Conservation (phyloP, 2,329 filamentous ascomycete species). For the Herpotrichia juniperi region DNA sequence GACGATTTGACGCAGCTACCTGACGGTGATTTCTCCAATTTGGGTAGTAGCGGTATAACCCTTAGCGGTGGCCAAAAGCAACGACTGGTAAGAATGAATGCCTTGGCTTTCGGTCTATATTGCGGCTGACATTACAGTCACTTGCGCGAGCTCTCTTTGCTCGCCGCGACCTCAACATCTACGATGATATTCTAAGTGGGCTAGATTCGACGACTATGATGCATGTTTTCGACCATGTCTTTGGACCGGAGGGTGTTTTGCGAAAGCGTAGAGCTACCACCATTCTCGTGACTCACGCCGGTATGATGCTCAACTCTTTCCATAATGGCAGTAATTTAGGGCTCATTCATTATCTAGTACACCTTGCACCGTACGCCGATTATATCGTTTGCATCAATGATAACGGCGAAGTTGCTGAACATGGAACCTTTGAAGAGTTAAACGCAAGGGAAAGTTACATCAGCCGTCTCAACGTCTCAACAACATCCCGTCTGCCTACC, state of each 20-base stretch:
- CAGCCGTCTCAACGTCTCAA: too few relatives aligned
- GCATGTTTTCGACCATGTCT: not conserved
- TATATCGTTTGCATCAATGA: not conserved
- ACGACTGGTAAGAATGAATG: constrained; percentile 20
- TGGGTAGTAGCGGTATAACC: constrained; percentile 54
- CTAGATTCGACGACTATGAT: not conserved
- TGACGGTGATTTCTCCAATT: constrained; percentile 39
- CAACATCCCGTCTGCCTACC: too few relatives aligned
- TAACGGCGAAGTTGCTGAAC: not conserved
- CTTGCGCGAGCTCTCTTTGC: not conserved
- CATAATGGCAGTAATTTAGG: not conserved
- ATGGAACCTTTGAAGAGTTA: too few relatives aligned
- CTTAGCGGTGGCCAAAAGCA: constrained; percentile 21
- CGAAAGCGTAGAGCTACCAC: not conserved
- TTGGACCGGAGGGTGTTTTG: not conserved
- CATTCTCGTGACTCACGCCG: not conserved
- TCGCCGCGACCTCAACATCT: not conserved
- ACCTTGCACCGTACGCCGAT: not conserved
- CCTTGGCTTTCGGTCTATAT: too few relatives aligned
- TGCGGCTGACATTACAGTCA: not conserved
- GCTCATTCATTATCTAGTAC: not conserved
- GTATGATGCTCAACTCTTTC: not conserved
- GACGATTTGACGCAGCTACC: constrained; percentile 6
- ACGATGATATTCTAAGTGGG: constrained; percentile 4
- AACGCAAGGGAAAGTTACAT: too few relatives aligned